Evolutionary conservation across 2,329 filamentous ascomycete genomes (phyloP), one percentile per base, ranked within the genome.

Genomic region (Aspergillus awamori): DNA sequence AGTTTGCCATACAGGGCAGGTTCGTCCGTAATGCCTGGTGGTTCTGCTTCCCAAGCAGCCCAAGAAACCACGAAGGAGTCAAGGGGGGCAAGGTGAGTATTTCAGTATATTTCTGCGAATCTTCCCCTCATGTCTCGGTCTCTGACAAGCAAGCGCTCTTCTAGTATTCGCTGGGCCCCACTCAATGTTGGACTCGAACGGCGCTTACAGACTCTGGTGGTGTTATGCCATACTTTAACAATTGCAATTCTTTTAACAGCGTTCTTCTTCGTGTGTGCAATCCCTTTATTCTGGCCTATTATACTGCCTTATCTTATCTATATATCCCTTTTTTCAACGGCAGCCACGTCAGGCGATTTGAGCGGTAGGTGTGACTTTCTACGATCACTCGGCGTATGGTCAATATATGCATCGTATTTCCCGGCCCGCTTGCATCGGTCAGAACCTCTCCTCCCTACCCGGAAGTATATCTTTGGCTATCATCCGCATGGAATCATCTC

Each of bases 401-500:
- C 86, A 39, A 85, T 96, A 49, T 98, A 97, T 73, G 93, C 91
- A 26, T 91, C 87, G 15, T 99, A 98, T 80, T 99, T 96, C 73
- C 95, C 95, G 4, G 92, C 93, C 52, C 86, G 86, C 59, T 84
- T 99, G 41, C 93, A 98, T 80, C 92, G 95, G 66, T 95, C 92
- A 4, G 85, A 90, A 66, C 84, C 89, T 59, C 85, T 99, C 6
- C 86, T 90, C 22, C 85, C 92, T 0, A 92, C 89, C 1, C 84
- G 93, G 64, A 97, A 96, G 77, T 99, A 98, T 79, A 93, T 99
- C 65, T 93, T 99, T 70, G 94, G 94, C 48, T 98, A 98, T 76
- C 95, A 98, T 71, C 95, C 95, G 0, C 95, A 99, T 73, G 94
- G 95, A 24, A 98, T 99, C 76, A 97, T 99, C 71, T 95, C 91